Conservation (phyloP, 345 rosid species). For the Acer yangbiense region DNA sequence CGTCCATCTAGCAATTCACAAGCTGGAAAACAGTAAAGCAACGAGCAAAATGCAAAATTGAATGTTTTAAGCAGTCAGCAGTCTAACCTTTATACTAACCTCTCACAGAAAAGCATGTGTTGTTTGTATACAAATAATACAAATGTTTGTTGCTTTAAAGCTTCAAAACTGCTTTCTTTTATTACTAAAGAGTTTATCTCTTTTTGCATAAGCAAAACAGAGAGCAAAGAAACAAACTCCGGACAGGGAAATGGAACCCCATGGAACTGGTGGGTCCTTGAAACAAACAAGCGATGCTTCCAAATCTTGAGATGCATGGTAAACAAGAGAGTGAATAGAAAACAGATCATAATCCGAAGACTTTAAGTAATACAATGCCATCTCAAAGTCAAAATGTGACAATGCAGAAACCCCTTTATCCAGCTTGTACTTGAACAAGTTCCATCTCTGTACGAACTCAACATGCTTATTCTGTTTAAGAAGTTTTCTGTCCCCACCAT, state of each 20-base stretch:
- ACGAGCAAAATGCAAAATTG: constrained; percentile 9
- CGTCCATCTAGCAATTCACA: constrained; percentile 15
- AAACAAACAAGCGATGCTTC: constrained; percentile 93
- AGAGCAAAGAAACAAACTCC: constrained; percentile 61
- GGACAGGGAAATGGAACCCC: constrained; percentile 64
- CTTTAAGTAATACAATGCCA: constrained; percentile 79
- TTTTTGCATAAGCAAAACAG: constrained; percentile 52
- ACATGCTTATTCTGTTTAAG: constrained; percentile 56
- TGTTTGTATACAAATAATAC: constrained; percentile 41
- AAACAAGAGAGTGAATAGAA: constrained; percentile 74
- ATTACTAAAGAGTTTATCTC: constrained; percentile 69
- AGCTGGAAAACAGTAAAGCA: constrained; percentile 7
- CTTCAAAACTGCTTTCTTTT: constrained; percentile 95
- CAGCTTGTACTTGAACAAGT: constrained; percentile 80
- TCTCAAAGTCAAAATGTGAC: constrained; percentile 78
- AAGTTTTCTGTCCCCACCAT: constrained; percentile 85
- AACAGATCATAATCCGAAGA: constrained; percentile 87
- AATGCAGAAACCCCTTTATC: constrained; percentile 83
- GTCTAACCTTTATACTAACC: constrained; percentile 15
- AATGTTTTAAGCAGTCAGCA: constrained; percentile 24
- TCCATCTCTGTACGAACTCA: constrained; percentile 87
- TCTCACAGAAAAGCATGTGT: constrained; percentile 23
- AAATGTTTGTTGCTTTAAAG: constrained; percentile 28
- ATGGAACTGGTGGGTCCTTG: constrained; percentile 93
- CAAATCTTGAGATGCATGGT: constrained; percentile 77